A percentile compares a stretch with the other conserved stretches of the same genome.
Evolutionary conservation across 116 monocot genomes (phyloP).

Genomic region (Posidonia oceanica): DNA sequence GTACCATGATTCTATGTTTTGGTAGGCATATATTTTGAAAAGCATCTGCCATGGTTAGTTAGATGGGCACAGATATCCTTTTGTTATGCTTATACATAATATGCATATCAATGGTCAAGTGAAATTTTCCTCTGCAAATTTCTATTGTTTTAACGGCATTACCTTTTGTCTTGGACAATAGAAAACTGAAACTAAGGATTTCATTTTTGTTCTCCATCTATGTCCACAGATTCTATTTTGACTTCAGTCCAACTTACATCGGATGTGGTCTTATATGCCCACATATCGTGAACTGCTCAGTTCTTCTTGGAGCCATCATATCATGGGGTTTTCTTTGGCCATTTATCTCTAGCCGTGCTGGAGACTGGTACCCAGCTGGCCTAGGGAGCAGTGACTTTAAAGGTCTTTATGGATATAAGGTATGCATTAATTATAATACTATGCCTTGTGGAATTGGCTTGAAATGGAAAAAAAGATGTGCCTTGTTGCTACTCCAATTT

Average conservation of each 20-base stretch:
- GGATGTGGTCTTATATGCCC: slow-evolving; percentile 97
- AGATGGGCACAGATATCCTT: no score
- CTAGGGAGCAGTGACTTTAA: slow-evolving; percentile 80
- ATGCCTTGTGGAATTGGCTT: background rate
- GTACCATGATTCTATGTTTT: no score
- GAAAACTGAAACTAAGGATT: background rate
- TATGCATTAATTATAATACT: slow-evolving; percentile 3
- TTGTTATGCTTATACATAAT: no score
- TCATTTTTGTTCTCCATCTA: background rate
- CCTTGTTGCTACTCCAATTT: background rate
- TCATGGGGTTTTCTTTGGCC: slow-evolving; percentile 99
- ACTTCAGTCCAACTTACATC: slow-evolving; percentile 91
- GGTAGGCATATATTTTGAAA: no score
- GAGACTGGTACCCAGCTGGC: slow-evolving; percentile 85
- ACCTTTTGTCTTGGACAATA: background rate
- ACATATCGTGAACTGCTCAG: slow-evolving; percentile 91
- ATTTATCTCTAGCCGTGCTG: slow-evolving; percentile 58
- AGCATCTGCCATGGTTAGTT: no score
- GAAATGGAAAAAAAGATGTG: no score
- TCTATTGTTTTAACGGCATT: background rate
- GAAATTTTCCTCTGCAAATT: background rate
- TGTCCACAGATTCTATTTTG: slow-evolving; percentile 83
- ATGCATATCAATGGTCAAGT: no score
- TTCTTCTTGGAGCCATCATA: slow-evolving; percentile 88
- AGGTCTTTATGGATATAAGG: slow-evolving; percentile 98